Evolutionary conservation across 257 asterid genomes (phyloP).

Genomic region (Buddleja alternifolia): DNA sequence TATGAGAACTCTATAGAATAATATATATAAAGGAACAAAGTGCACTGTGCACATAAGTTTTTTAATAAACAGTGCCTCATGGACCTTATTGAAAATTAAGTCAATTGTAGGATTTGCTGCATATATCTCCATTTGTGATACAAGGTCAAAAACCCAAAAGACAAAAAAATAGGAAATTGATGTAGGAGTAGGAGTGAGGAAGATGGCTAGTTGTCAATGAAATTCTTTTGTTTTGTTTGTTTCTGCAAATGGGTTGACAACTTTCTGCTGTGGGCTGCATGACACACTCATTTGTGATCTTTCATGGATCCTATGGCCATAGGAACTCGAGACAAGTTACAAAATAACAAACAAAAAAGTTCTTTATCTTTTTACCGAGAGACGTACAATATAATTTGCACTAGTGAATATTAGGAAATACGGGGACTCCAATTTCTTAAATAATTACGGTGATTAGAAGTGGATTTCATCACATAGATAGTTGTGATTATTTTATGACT

Average conservation of each 20-base stretch:
- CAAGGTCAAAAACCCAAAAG: conserved; percentile 20
- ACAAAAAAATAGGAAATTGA: conserved; percentile 30
- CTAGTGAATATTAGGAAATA: too few relatives aligned
- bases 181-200: too few relatives aligned
- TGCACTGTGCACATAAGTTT: conserved; percentile 16
- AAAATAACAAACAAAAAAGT: conserved; percentile 36
- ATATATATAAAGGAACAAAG: conserved; percentile 2
- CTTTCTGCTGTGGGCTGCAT: conserved; percentile 42
- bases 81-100: conserved; percentile 19
- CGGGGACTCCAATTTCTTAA: too few relatives aligned
- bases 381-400: too few relatives aligned
- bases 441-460: too few relatives aligned
- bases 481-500: too few relatives aligned
- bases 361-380: too few relatives aligned
- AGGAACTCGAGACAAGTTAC: conserved; percentile 37
- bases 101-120: conserved; percentile 7
- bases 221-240: conserved; percentile 41
- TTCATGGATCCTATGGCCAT: conserved; percentile 59
- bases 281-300: conserved; percentile 54
- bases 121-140: conserved; percentile 14
- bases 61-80: conserved; percentile 21
- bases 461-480: too few relatives aligned
- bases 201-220: conserved; percentile 30
- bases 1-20: too few relatives aligned
- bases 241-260: conserved; percentile 45